Base-by-base conservation (phyloP, 2,329 filamentous ascomycete genomes). In the Pseudogymnoascus sp. region DNA sequence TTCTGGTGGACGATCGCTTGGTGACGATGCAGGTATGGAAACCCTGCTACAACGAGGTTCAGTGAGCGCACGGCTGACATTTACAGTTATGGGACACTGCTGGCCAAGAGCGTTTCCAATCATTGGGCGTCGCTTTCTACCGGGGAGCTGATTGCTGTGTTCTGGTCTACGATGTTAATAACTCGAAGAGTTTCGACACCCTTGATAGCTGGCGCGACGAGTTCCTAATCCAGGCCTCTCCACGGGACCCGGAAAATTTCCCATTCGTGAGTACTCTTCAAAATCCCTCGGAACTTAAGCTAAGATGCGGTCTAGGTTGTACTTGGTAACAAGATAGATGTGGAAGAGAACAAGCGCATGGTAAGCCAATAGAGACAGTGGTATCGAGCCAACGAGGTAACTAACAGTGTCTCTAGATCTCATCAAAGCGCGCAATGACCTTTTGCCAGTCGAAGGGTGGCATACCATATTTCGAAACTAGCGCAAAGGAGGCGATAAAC, bases 401-500 rank as follows among this genome's bases (percentile, higher is more conserved):
- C 69, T 75, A 41, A 75, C 58, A 21, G 3, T 7, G 42, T 15
- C 13, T 65, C 17, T 62, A 91, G 88, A 95, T 99, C 71, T 96
- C 91, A 31, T 92, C 89, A 71, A 97, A 97, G 84, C 85, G 94
- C 66, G 94, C 94, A 64, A 92, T 93, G 85, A 92, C 93, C 12
- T 99, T 97, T 76, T 99, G 94, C 77, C 92, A 97, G 76, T 95
- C 91, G 63, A 97, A 97, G 78, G 93, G 93, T 58, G 91, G 91
- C 64, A 97, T 99, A 67, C 94, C 94, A 15, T 99, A 99, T 78
- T 99, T 99, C 72, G 94, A 99, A 84, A 99, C 94, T 15, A 97
- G 92, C 77, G 94, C 94, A 65, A 99, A 99, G 81, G 94, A 99
- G 77, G 94, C 93, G 64, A 89, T 97, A 78, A 99, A 99, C 73